Conservation (phyloP, 768 basidiomycete genomes). For the Pleurotus platypus region DNA sequence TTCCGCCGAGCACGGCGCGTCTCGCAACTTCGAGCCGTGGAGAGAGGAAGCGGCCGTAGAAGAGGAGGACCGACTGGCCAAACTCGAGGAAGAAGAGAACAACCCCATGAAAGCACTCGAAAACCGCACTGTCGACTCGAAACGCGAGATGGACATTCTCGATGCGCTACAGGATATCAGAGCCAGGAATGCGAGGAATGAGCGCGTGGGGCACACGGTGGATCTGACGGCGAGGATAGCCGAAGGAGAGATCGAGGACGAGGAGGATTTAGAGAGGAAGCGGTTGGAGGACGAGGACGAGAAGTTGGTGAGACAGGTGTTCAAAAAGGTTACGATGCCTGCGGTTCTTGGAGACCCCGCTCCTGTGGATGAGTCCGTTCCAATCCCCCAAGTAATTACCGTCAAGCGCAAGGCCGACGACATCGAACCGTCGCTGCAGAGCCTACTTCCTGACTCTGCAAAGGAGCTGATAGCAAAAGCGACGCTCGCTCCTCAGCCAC, state of each 20-base stretch:
- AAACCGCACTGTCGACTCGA: slow-evolving; percentile 87
- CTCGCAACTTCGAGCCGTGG: slow-evolving; percentile 98
- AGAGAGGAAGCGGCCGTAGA: slow-evolving; percentile 74
- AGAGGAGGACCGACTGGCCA: slow-evolving; percentile 81
- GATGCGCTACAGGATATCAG: slow-evolving; percentile 94
- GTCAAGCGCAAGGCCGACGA: slow-evolving; percentile 85
- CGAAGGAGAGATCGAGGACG: slow-evolving; percentile 69
- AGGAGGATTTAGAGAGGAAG: slow-evolving; percentile 69
- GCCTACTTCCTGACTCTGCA: slow-evolving; percentile 63
- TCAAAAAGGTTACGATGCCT: slow-evolving; percentile 64
- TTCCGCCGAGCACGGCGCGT: slow-evolving; percentile 91
- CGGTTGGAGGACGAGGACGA: slow-evolving; percentile 91
- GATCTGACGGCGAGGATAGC: slow-evolving; percentile 64
- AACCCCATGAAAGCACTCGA: slow-evolving; percentile 98
- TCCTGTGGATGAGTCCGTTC: slow-evolving; percentile 9
- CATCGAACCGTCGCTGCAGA: slow-evolving; percentile 68
- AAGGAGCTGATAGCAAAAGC: slow-evolving; percentile 49
- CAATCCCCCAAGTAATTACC: slow-evolving; percentile 43
- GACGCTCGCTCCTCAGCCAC: slow-evolving; percentile 36
- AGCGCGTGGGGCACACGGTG: slow-evolving; percentile 73
- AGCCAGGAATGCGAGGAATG: slow-evolving; percentile 83
- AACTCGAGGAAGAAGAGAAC: slow-evolving; percentile 88
- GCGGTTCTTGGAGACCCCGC: slow-evolving; percentile 11
- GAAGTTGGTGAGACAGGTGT: slow-evolving; percentile 80
- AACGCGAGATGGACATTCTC: slow-evolving; percentile 97